Conservation (phyloP, 768 basidiomycete genomes). For the Boletellus ananiceps region DNA sequence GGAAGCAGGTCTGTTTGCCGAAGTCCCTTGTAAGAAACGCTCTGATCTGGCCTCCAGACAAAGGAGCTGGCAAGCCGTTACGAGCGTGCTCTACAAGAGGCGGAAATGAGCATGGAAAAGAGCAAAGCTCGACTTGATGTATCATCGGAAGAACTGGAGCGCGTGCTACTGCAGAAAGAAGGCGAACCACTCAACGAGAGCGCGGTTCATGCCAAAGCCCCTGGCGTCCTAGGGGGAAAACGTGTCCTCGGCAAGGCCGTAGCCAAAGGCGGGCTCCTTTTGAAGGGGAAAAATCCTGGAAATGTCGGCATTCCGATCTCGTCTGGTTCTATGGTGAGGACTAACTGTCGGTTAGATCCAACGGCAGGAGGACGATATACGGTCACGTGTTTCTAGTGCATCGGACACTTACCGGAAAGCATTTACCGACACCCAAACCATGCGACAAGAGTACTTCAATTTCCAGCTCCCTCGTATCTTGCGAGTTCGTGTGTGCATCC, state of each 20-base stretch:
- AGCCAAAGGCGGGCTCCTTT: conserved; percentile 79
- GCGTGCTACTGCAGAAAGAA: conserved; percentile 89
- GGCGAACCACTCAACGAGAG: conserved; percentile 89
- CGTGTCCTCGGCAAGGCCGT: conserved; percentile 88
- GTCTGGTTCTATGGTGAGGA: conserved; percentile 1
- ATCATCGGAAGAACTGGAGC: conserved; percentile 91
- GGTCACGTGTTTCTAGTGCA: conserved; percentile 75
- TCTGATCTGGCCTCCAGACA: conserved; percentile 46
- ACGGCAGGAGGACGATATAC: conserved; percentile 92
- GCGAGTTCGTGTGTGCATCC: conserved; percentile 54
- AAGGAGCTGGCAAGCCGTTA: conserved; percentile 89
- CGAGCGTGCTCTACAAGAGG: conserved; percentile 84
- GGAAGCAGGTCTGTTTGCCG: conserved; percentile 64
- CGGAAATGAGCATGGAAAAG: conserved; percentile 83
- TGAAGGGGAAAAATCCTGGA: conserved; percentile 91
- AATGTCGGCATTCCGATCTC: conserved; percentile 45
- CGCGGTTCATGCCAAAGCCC: conserved; percentile 57
- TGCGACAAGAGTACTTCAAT: conserved; percentile 97
- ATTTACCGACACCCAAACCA: conserved; percentile 81
- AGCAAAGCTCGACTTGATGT: conserved; percentile 81
- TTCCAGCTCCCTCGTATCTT: conserved; percentile 92
- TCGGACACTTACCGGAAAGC: conserved; percentile 91
- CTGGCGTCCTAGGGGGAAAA: conserved; percentile 61
- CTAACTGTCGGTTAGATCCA: conserved; percentile 52
- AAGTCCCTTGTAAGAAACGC: neutral